A percentile compares a stretch with the other conserved stretches of the same genome.
Conservation (phyloP, 441 rosid genomes). For the Manihot esculenta region DNA sequence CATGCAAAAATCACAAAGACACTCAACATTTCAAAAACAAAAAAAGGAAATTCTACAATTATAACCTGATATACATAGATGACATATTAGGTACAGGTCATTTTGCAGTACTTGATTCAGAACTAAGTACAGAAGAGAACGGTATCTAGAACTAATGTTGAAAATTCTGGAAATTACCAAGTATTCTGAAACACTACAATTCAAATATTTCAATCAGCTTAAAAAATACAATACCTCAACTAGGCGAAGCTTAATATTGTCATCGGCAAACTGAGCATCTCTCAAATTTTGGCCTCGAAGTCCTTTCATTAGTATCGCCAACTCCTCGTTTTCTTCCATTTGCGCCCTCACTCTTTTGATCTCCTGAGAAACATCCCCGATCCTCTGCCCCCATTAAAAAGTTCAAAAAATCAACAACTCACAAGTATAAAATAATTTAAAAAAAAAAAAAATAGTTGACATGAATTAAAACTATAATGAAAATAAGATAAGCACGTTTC, state of each 20-base stretch:
- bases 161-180: background rate
- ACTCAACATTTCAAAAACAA: background rate
- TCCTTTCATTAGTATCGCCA: constrained; percentile 81
- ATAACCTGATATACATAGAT: background rate
- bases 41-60: background rate
- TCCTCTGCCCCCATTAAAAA: constrained; percentile 50
- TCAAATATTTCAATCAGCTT: background rate
- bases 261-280: constrained; percentile 80
- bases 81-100: background rate
- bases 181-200: background rate
- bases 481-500: background rate
- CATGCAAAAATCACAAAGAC: background rate
- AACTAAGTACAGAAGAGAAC: background rate
- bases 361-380: constrained; percentile 84
- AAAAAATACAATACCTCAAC: constrained; percentile 60
- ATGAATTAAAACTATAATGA: background rate
- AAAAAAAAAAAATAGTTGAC: background rate
- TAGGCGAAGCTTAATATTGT: constrained; percentile 66
- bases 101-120: background rate
- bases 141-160: background rate
- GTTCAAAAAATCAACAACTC: background rate
- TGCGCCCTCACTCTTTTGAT: constrained; percentile 92
- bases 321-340: constrained; percentile 88
- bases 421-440: background rate
- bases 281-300: constrained; percentile 89